Conservation (phyloP, 495 filamentous ascomycete genomes). For the Penicillium soppii region DNA sequence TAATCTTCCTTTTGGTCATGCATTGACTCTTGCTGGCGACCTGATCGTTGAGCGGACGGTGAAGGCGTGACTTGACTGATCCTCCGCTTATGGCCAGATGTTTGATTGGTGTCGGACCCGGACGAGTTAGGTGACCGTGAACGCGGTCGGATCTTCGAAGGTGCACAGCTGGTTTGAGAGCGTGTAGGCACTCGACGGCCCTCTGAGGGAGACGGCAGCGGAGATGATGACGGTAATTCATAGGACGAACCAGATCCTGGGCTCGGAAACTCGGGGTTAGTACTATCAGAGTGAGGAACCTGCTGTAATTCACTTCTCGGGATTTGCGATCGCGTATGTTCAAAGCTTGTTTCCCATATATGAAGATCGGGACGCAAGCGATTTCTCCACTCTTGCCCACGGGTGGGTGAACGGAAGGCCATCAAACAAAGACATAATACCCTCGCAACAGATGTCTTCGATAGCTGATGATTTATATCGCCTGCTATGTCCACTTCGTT, state of each 20-base stretch:
- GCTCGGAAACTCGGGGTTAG: constrained; percentile 14
- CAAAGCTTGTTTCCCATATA: constrained; percentile 26
- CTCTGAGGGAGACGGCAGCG: constrained; percentile 8
- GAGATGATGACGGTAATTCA: constrained; percentile 18
- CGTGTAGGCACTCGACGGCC: constrained; percentile 20
- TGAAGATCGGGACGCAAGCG: constrained; percentile 11
- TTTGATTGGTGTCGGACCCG: constrained; percentile 22
- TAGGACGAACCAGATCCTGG: constrained; percentile 20
- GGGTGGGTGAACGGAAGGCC: constrained; percentile 19
- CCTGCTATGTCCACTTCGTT: constrained; percentile 21
- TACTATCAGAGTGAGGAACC: constrained; percentile 16
- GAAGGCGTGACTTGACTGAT: constrained; percentile 25
- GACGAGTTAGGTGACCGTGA: constrained; percentile 16
- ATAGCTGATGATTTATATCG: constrained; percentile 1
- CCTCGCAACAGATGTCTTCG: constrained; percentile 21
- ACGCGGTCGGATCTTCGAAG: constrained; percentile 1
- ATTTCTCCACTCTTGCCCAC: constrained; percentile 34
- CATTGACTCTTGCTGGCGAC: constrained; percentile 10
- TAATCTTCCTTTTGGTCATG: constrained; percentile 11
- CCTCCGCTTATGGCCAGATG: constrained; percentile 25
- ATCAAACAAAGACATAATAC: constrained; percentile 31
- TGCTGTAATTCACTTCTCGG: constrained; percentile 18
- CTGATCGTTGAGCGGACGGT: constrained; percentile 10
- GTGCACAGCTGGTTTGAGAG: constrained; percentile 20
- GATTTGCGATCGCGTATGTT: constrained; percentile 21